A percentile compares a stretch with the other conserved stretches of the same genome.
Evolutionary conservation across 192 early-diverging fungal genomes (phyloP).

Genomic region (Coemansia sp.): DNA sequence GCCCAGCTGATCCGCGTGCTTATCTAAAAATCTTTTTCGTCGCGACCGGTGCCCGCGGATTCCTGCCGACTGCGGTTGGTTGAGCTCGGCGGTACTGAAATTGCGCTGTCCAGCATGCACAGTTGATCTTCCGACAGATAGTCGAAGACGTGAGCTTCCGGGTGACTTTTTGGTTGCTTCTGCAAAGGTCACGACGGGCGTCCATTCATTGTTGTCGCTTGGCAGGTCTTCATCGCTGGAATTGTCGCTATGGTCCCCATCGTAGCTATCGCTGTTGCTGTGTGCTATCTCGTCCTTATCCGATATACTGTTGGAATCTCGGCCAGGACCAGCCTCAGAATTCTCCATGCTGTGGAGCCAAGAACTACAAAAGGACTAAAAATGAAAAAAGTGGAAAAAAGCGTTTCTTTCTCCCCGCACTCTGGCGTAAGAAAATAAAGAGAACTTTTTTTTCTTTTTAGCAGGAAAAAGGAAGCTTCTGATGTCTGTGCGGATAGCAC

Average conservation of each 20-base stretch:
- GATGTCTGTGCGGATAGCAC: too few species aligned
- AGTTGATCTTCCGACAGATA: background rate
- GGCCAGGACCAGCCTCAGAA: conserved; percentile 1
- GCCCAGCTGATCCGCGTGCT: background rate
- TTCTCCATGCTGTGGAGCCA: conserved; percentile 4
- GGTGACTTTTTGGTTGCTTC: conserved; percentile 13
- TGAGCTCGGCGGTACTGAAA: background rate
- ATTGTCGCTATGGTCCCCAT: conserved; percentile 17
- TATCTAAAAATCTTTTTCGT: background rate
- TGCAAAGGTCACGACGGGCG: conserved; percentile 41
- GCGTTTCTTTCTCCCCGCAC: background rate
- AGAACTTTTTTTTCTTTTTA: too few species aligned
- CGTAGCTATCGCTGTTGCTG: conserved; percentile 14
- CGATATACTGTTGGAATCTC: conserved; percentile 5
- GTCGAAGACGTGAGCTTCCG: background rate
- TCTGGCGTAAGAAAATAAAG: background rate
- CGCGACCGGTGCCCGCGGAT: background rate
- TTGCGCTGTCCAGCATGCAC: conserved; percentile 3
- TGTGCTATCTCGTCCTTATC: background rate
- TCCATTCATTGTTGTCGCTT: conserved; percentile 18
- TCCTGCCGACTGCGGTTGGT: background rate
- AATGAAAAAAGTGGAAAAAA: background rate
- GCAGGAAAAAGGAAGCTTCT: too few species aligned
- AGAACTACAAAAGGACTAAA: background rate
- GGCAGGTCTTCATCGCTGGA: background rate